phyloP scores from a whole-genome alignment of 176 grass and related monocot species.

The Cocos nucifera region DNA sequence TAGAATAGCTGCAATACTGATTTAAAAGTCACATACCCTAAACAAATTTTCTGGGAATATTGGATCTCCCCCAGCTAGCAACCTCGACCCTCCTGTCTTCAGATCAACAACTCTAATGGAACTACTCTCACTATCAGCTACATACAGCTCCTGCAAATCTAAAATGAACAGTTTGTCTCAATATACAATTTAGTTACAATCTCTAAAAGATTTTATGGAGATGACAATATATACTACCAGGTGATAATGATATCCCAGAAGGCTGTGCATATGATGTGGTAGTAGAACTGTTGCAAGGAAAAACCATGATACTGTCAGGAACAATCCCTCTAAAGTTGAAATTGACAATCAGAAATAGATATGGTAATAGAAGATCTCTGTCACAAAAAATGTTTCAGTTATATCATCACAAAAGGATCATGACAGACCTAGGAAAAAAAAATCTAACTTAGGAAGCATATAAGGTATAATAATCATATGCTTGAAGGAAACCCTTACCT shows the following conservation, averaged over 20 bases:
- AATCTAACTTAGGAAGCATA: too few relatives aligned
- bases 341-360: too few relatives aligned
- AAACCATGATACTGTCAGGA: too few relatives aligned
- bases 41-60: constrained; percentile 90
- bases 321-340: too few relatives aligned
- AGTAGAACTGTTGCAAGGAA: constrained; percentile 27
- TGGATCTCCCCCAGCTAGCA: constrained; percentile 85
- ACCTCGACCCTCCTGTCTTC: constrained; percentile 81
- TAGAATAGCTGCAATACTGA: background rate
- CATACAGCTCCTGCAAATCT: constrained; percentile 68
- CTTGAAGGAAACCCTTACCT: too few relatives aligned
- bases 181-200: constrained; percentile 9
- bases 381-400: too few relatives aligned
- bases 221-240: constrained; percentile 40
- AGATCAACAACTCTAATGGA: constrained; percentile 90
- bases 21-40: constrained; percentile 42
- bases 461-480: too few relatives aligned
- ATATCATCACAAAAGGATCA: too few relatives aligned
- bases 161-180: constrained; percentile 21
- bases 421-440: too few relatives aligned
- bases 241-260: constrained; percentile 80
- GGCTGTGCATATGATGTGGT: constrained; percentile 87
- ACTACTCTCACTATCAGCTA: constrained; percentile 99
- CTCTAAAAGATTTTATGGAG: background rate
- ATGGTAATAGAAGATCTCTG: too few relatives aligned